Conservation (phyloP, 2,329 filamentous ascomycete genomes). For the Coleophoma cylindrospora region DNA sequence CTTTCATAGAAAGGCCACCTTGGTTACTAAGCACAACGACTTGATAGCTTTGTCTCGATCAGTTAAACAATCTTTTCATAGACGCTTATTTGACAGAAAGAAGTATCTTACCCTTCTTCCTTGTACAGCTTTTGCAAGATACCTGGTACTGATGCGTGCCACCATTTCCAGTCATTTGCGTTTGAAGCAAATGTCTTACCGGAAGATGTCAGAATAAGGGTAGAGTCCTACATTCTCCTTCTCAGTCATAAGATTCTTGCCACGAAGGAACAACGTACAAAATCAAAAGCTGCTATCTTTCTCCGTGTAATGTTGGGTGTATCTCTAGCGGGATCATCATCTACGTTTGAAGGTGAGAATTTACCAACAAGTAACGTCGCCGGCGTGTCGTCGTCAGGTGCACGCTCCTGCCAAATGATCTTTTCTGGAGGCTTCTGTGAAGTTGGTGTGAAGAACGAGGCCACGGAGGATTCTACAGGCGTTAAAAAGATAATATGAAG, state of each 20-base stretch:
- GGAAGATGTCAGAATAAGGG: slow-evolving; percentile 73
- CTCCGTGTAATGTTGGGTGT: slow-evolving; percentile 8
- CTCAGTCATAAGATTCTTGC: no score
- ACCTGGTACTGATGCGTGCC: slow-evolving; percentile 66
- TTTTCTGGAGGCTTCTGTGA: slow-evolving; percentile 81
- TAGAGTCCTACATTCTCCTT: slow-evolving; percentile 63
- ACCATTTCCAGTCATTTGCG: slow-evolving; percentile 90
- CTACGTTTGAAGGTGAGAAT: slow-evolving; percentile 45
- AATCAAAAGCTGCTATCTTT: slow-evolving; percentile 70
- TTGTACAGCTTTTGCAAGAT: slow-evolving; percentile 61
- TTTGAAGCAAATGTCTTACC: slow-evolving; percentile 72
- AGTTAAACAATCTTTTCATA: background rate
- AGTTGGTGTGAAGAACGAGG: slow-evolving; percentile 81
- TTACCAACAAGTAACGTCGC: slow-evolving; percentile 70
- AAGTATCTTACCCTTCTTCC: slow-evolving; percentile 53
- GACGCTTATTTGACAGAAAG: background rate
- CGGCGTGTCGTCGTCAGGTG: slow-evolving; percentile 41
- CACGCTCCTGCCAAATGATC: slow-evolving; percentile 65
- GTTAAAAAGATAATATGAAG: background rate
- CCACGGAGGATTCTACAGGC: slow-evolving; percentile 58
- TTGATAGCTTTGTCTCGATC: slow-evolving; percentile 49
- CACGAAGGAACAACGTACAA: slow-evolving; percentile 34
- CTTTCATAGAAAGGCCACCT: slow-evolving; percentile 70
- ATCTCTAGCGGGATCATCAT: no score
- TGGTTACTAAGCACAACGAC: slow-evolving; percentile 87